These are phyloP conservation scores for Volvariella volvacea DNA, from an alignment of 1,284 basidiomycete genomes.

Conservation along the genomic window DNA sequence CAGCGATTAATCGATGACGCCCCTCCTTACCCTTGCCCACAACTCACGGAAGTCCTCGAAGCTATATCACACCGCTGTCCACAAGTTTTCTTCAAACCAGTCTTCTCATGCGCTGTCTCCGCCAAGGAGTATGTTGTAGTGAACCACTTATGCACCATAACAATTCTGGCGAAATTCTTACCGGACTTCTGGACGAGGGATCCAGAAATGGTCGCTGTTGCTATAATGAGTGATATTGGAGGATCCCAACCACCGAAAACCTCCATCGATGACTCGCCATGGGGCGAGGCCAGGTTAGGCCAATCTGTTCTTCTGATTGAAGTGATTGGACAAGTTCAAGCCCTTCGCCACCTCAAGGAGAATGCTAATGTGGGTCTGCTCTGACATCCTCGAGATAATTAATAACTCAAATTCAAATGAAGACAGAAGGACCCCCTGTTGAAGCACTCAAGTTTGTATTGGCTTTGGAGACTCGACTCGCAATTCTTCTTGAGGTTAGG, in stretches of 20 bases:
- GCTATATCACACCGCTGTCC: constrained; percentile 48
- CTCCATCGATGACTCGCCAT: constrained; percentile 14
- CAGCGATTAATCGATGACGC: constrained; percentile 41
- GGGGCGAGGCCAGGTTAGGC: constrained; percentile 51
- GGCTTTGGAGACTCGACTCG: constrained; percentile 52
- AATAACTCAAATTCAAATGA: constrained; percentile 15
- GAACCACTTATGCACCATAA: constrained; percentile 51
- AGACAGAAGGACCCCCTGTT: constrained; percentile 24
- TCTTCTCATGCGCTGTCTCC: constrained; percentile 66
- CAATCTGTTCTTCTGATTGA: constrained; percentile 62
- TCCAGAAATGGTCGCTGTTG: constrained; percentile 72
- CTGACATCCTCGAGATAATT: background rate
- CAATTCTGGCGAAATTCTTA: constrained; percentile 44
- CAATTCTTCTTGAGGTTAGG: constrained; percentile 54
- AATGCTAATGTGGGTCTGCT: constrained; percentile 23
- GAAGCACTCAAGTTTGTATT: constrained; percentile 44
- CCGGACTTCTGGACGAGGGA: constrained; percentile 66
- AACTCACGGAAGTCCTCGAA: constrained; percentile 43
- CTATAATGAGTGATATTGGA: constrained; percentile 50
- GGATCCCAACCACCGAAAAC: constrained; percentile 20
- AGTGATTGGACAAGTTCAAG: constrained; percentile 47
- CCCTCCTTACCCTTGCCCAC: constrained; percentile 35
- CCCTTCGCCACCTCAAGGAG: constrained; percentile 34
- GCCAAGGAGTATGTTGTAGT: constrained; percentile 50
- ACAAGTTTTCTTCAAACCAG: constrained; percentile 66